Conservation (phyloP, 208 protist genomes). For the Plasmodiophora brassicae region DNA sequence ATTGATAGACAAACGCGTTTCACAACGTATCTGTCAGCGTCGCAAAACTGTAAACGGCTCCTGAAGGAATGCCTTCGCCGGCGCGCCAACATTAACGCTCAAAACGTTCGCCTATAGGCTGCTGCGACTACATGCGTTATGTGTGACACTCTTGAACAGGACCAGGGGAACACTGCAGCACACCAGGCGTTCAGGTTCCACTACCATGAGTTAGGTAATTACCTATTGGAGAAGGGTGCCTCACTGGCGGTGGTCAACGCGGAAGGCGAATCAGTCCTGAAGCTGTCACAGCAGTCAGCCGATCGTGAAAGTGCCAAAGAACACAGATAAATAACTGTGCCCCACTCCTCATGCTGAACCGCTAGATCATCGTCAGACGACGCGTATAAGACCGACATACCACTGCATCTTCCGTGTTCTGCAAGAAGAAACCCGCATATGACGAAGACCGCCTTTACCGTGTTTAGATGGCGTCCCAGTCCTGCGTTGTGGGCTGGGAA, state of each 20-base stretch:
- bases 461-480: too few relatives aligned
- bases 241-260: neutral
- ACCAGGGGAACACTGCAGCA: constrained; percentile 15
- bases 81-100: neutral
- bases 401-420: too few relatives aligned
- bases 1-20: neutral
- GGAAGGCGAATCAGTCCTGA: neutral
- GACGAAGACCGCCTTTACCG: too few relatives aligned
- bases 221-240: constrained; percentile 4
- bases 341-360: too few relatives aligned
- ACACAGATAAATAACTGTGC: too few relatives aligned
- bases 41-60: constrained; percentile 15
- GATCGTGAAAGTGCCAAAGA: neutral
- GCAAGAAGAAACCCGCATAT: too few relatives aligned
- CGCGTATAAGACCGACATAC: too few relatives aligned
- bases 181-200: constrained; percentile 24
- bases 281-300: neutral
- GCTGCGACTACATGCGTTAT: neutral
- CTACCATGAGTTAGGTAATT: constrained; percentile 20
- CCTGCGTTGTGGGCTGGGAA: too few relatives aligned
- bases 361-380: too few relatives aligned
- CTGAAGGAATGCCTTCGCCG: constrained; percentile 14
- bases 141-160: neutral
- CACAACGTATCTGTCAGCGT: neutral
- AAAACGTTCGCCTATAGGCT: constrained; percentile 5